Conservation (phyloP, 768 basidiomycete species). For the Thelephora aurantiotincta region DNA sequence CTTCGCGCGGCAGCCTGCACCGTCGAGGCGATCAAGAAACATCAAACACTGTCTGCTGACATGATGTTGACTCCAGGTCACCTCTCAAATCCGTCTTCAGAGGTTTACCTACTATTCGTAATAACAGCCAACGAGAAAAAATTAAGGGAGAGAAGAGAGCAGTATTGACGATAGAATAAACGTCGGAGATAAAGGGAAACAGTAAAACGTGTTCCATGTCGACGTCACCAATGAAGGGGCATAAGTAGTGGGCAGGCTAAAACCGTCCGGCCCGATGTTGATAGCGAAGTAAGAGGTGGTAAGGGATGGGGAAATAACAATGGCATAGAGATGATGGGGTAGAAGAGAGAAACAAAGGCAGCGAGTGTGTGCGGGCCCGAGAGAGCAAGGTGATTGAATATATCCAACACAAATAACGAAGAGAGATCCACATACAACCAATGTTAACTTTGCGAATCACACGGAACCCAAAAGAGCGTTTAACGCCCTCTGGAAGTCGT, state of each 20-base stretch:
- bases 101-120: no score
- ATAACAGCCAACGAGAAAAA: not conserved
- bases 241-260: no score
- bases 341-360: not conserved
- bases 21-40: no score
- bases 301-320: constrained; percentile 5
- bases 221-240: no score
- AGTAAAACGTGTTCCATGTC: no score
- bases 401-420: not conserved
- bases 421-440: not conserved
- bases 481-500: constrained; percentile 67
- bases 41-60: no score
- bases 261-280: no score
- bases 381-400: constrained; percentile 3
- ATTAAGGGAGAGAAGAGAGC: not conserved
- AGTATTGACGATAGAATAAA: no score
- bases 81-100: no score
- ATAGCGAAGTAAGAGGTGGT: constrained; percentile 1
- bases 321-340: constrained; percentile 3
- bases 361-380: constrained; percentile 8
- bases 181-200: no score
- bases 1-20: no score
- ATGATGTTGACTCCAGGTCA: no score
- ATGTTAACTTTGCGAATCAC: not conserved
- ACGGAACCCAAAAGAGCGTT: constrained; percentile 48